These are phyloP conservation scores for Ceratobasidium sp. DNA, from an alignment of 1,284 basidiomycete species.

Conservation along the genomic window DNA sequence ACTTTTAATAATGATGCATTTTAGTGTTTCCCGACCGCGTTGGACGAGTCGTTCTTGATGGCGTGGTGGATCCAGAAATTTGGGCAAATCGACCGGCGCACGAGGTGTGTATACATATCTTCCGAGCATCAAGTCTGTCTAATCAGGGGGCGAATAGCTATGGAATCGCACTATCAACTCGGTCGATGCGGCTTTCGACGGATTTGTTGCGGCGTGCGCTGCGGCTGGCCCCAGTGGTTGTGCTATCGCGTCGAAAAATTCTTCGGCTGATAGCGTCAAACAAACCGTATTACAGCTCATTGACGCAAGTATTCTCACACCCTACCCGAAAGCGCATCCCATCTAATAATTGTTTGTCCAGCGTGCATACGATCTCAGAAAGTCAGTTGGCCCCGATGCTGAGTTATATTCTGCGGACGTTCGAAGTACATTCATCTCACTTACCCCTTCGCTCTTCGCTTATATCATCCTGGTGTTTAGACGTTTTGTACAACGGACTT, in stretches of 20 bases:
- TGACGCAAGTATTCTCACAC: background rate
- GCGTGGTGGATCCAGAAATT: slow-evolving; percentile 40
- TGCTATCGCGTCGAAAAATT: slow-evolving; percentile 16
- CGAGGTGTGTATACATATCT: slow-evolving; percentile 13
- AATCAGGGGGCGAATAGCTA: background rate
- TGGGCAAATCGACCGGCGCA: slow-evolving; percentile 14
- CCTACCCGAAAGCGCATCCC: background rate
- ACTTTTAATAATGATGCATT: background rate
- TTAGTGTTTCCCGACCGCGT: slow-evolving; percentile 48
- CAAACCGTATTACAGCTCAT: background rate
- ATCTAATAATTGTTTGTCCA: background rate
- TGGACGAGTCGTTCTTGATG: slow-evolving; percentile 47
- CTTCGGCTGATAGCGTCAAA: background rate
- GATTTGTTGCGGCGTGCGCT: slow-evolving; percentile 38
- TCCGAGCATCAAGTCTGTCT: background rate
- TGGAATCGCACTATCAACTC: slow-evolving; percentile 18
- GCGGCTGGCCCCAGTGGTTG: slow-evolving; percentile 35
- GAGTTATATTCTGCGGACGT: slow-evolving; percentile 14
- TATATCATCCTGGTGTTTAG: background rate
- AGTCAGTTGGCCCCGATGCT: background rate
- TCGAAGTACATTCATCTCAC: slow-evolving; percentile 24
- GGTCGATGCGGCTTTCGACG: slow-evolving; percentile 23
- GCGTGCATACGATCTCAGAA: slow-evolving; percentile 18
- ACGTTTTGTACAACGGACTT: slow-evolving; percentile 27
- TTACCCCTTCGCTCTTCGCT: background rate